phyloP scores from a whole-genome alignment of 257 asterid genomes.

The Ajuga chamaepitys region DNA sequence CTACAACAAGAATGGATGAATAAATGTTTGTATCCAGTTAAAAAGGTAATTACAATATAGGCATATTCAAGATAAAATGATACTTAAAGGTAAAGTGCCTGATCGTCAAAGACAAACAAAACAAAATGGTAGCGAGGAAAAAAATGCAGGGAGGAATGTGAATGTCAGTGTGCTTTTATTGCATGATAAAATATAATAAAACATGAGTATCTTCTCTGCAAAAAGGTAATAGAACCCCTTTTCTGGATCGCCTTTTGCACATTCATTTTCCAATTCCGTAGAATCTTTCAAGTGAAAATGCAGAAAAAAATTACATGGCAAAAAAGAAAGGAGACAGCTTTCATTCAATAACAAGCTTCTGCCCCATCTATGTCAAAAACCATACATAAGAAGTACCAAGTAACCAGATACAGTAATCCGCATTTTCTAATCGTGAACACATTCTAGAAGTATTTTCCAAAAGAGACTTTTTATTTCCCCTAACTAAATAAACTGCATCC shows the following conservation, averaged over 20 bases:
- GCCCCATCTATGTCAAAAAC: background rate
- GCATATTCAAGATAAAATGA: background rate
- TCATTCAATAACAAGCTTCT: background rate
- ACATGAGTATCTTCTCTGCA: background rate
- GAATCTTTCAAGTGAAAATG: background rate
- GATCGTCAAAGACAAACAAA: background rate
- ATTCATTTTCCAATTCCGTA: too few relatives aligned
- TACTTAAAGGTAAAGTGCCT: too few relatives aligned
- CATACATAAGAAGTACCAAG: background rate
- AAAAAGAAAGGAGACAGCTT: background rate
- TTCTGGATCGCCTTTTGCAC: too few relatives aligned
- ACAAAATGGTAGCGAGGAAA: background rate
- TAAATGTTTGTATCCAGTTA: background rate
- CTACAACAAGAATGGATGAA: constrained; percentile 26
- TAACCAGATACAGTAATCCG: background rate
- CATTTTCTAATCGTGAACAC: background rate
- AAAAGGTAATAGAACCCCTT: too few relatives aligned
- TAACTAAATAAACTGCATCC: background rate
- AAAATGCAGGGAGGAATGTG: too few relatives aligned
- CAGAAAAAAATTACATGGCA: background rate
- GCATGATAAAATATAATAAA: too few relatives aligned
- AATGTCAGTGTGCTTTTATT: too few relatives aligned
- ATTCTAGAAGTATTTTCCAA: background rate
- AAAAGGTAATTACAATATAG: background rate
- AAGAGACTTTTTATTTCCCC: background rate